Evolutionary conservation across 805 yeast species (phyloP), one percentile per base, ranked within the genome.

Genomic region (Wickerhamiella sergipiensis): DNA sequence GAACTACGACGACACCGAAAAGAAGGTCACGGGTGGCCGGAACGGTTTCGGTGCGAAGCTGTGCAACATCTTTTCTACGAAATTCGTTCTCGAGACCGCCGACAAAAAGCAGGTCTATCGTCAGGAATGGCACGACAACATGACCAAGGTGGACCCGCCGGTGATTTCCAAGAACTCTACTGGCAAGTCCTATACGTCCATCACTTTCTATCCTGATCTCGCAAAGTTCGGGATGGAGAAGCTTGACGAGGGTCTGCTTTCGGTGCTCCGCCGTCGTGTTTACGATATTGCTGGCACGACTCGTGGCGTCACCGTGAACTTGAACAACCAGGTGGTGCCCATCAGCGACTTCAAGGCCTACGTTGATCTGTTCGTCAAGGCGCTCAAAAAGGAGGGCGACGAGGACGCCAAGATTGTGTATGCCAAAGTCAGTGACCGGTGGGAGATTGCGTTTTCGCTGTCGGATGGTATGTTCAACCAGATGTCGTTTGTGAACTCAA

Each of bases 31-130:
- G 1, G 98, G 98, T 71, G 98, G 98, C 67, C 80, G 98, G 72
- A 92, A 92, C 65, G 98, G 98, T 56, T 92, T 81, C 64, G 98
- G 98, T 68, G 98, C 98, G 47, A 92, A 92, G 63, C 67, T 92
- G 51, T 92, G 98, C 78, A 92, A 92, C 66, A 92, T 92, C 55
- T 92, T 90, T 66, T 87, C 96, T 23, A 84, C 88, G 3, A 82
- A 83, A 61, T 92, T 92, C 63, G 76, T 73, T 13, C 75, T 92
- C 26, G 96, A 88, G 64, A 92, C 98, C 6, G 90, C 95, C 18
- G 96, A 92, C 66, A 75, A 79, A 49, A 81, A 76, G 49, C 75
- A 78, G 60, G 68, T 76, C 43, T 92, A 92, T 64, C 72, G 73
- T 38, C 98, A 92, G 65, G 76, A 77, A 2, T 92, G 98, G 98